phyloP scores from a whole-genome alignment of 768 basidiomycete genomes.

The Suillus subalutaceus region DNA sequence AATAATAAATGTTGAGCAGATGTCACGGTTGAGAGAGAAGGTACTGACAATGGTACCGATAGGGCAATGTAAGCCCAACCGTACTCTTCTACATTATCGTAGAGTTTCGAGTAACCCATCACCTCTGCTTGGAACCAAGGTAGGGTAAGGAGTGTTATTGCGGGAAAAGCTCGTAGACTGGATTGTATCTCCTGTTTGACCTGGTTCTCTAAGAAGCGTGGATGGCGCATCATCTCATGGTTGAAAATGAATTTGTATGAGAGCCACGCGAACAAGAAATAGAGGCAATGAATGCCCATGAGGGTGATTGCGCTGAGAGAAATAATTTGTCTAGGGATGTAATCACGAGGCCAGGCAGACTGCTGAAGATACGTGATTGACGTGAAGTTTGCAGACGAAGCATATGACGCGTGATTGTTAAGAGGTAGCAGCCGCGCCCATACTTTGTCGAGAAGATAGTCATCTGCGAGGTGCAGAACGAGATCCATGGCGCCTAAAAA shows the following conservation, averaged over 20 bases:
- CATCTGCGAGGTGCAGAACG: slow-evolving; percentile 72
- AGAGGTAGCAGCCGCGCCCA: slow-evolving; percentile 78
- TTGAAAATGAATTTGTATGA: slow-evolving; percentile 92
- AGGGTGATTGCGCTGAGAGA: slow-evolving; percentile 75
- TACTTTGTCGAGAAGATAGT: slow-evolving; percentile 73
- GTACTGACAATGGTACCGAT: slow-evolving; percentile 68
- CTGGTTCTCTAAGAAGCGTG: slow-evolving; percentile 90
- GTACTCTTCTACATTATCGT: slow-evolving; percentile 77
- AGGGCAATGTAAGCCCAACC: slow-evolving; percentile 73
- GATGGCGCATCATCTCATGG: slow-evolving; percentile 93
- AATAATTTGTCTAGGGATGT: slow-evolving; percentile 74
- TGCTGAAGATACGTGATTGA: slow-evolving; percentile 39
- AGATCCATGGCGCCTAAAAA: slow-evolving; percentile 69
- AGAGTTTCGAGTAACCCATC: slow-evolving; percentile 79
- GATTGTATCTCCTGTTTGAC: slow-evolving; percentile 75
- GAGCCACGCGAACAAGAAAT: slow-evolving; percentile 84
- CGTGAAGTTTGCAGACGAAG: slow-evolving; percentile 39
- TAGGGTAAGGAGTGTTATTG: slow-evolving; percentile 80
- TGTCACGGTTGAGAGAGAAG: not conserved
- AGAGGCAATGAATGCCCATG: slow-evolving; percentile 81
- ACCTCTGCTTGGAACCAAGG: slow-evolving; percentile 96
- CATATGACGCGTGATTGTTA: slow-evolving; percentile 33
- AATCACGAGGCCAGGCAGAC: slow-evolving; percentile 87
- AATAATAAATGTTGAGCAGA: slow-evolving; percentile 4
- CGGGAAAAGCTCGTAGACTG: slow-evolving; percentile 78